These are phyloP conservation scores for Hypoxylon sp. DNA, from an alignment of 2,329 filamentous ascomycete species.

Conservation along the genomic window DNA sequence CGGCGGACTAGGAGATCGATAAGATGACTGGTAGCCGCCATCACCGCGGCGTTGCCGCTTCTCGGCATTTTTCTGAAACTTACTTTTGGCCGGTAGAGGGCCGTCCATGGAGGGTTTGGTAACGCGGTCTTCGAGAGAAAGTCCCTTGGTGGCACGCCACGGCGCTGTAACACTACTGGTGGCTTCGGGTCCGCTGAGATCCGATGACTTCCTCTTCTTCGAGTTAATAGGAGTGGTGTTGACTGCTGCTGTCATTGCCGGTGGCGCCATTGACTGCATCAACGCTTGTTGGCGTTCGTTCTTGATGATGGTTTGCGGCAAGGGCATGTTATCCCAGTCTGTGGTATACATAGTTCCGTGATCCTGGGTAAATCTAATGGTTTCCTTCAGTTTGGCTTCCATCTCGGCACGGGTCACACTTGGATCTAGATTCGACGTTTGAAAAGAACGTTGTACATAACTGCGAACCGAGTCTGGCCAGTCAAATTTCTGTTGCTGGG, in stretches of 20 bases:
- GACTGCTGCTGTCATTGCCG: slow-evolving; percentile 34
- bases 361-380: slow-evolving; percentile 87
- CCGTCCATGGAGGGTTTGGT: slow-evolving; percentile 69
- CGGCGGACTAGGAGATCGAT: slow-evolving; percentile 70
- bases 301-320: slow-evolving; percentile 87
- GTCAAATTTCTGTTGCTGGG: slow-evolving; percentile 73
- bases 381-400: slow-evolving; percentile 85
- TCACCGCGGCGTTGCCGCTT: slow-evolving; percentile 92
- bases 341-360: slow-evolving; percentile 77
- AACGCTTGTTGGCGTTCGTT: slow-evolving; percentile 73
- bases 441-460: slow-evolving; percentile 93
- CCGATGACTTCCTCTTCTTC: slow-evolving; percentile 88
- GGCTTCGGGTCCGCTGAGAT: slow-evolving; percentile 68
- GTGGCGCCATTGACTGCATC: slow-evolving; percentile 53
- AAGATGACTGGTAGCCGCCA: slow-evolving; percentile 71
- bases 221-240: slow-evolving; percentile 57
- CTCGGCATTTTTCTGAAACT: slow-evolving; percentile 89
- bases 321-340: slow-evolving; percentile 86
- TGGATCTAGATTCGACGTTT: slow-evolving; percentile 76
- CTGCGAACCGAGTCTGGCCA: slow-evolving; percentile 87
- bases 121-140: slow-evolving; percentile 81
- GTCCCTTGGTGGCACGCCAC: slow-evolving; percentile 76
- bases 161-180: slow-evolving; percentile 74
- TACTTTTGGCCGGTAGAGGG: slow-evolving; percentile 74
- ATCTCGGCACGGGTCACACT: slow-evolving; percentile 78